Conservation (phyloP, 2,329 filamentous ascomycete genomes). For the Hypoxylon rubiginosum region DNA sequence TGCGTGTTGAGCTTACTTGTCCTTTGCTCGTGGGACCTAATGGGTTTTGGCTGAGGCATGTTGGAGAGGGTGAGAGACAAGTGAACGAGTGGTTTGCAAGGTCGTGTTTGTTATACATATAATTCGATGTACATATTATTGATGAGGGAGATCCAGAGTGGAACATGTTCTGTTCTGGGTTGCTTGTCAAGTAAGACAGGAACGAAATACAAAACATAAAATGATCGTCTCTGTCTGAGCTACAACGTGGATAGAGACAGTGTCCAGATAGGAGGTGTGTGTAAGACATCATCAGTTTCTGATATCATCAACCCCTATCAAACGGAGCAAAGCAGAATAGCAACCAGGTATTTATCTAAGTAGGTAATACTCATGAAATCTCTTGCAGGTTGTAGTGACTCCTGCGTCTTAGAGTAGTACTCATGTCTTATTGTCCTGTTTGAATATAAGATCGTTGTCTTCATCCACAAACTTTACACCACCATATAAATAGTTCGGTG, state of each 20-base stretch:
- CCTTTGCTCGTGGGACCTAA: conserved; percentile 20
- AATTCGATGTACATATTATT: conserved; percentile 36
- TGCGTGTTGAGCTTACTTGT: neutral
- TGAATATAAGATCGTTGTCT: too few relatives aligned
- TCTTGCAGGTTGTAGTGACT: too few relatives aligned
- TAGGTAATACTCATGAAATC: too few relatives aligned
- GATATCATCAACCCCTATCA: neutral
- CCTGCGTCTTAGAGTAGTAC: too few relatives aligned
- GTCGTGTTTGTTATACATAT: conserved; percentile 29
- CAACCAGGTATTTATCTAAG: too few relatives aligned
- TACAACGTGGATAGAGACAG: neutral
- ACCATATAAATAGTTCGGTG: too few relatives aligned
- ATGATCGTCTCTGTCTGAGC: neutral
- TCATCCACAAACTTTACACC: too few relatives aligned
- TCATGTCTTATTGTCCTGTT: too few relatives aligned
- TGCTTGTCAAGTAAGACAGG: neutral
- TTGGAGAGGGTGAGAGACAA: conserved; percentile 3
- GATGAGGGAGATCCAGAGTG: neutral
- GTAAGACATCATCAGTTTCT: neutral
- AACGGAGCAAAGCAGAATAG: too few relatives aligned
- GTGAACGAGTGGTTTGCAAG: conserved; percentile 5
- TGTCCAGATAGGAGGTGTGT: neutral
- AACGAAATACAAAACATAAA: conserved; percentile 10
- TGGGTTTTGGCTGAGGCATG: conserved; percentile 10
- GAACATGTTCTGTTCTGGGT: conserved; percentile 7